phyloP scores from a whole-genome alignment of 2,329 filamentous ascomycete species.

The Aspergillus unguis region DNA sequence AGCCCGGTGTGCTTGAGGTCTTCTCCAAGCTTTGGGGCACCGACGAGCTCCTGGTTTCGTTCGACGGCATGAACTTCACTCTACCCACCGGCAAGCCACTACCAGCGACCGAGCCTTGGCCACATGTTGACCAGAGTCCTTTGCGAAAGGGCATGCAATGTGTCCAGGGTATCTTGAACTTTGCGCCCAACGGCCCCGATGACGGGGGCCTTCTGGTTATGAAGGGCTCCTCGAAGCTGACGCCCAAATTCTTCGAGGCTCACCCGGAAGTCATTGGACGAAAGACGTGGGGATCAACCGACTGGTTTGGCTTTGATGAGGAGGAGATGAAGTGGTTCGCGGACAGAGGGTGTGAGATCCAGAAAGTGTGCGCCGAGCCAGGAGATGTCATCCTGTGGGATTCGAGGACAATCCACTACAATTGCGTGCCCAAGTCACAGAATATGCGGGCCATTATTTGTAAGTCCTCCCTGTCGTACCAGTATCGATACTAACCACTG shows the following conservation, averaged over 20 bases:
- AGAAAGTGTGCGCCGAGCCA: neutral
- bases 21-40: conserved; percentile 44
- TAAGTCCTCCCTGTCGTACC: neutral
- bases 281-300: neutral
- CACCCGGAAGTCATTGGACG: neutral
- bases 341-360: neutral
- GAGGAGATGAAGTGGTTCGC: neutral
- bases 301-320: neutral
- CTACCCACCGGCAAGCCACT: conserved; percentile 40
- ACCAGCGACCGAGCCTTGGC: conserved; percentile 40
- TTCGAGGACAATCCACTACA: neutral
- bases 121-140: conserved; percentile 46
- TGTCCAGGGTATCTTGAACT: conserved; percentile 47
- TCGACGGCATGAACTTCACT: conserved; percentile 40
- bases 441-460: neutral
- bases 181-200: conserved; percentile 43
- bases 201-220: conserved; percentile 49
- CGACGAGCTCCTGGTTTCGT: conserved; percentile 19
- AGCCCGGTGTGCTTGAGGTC: conserved; percentile 40
- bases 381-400: neutral
- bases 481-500: neutral
- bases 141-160: conserved; percentile 35
- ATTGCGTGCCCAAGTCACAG: neutral
- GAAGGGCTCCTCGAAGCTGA: conserved; percentile 42
- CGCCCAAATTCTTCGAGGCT: conserved; percentile 43